Base-by-base conservation (phyloP, 257 asterid genomes). In the Ehretia macrophylla region DNA sequence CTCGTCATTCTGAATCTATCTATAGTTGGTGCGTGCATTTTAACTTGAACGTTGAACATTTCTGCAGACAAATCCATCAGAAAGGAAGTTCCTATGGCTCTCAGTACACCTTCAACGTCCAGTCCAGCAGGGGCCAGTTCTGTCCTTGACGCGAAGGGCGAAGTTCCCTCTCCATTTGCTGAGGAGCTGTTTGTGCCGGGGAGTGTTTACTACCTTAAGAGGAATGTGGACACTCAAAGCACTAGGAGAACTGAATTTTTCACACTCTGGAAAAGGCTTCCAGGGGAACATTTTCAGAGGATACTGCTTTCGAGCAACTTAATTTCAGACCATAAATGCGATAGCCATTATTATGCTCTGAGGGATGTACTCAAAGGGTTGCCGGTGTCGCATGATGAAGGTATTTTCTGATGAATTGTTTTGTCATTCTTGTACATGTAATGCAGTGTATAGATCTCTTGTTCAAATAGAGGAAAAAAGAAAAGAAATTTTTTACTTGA, bases 341-440 rank as follows among this genome's bases (percentile, higher is more conserved):
- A 88, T 38, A 77, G 83, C 73, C 97, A 88, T 71, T 73, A 77
- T 42, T 85, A 84, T 64, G 99, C 97, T 55, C 71, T 93, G 32
- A 80, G 97, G 57, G 96, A 93, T 74, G 95, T 88, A 19, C 82
- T 92, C 37, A 92, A 92, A 84, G 97, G 97, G 50, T 65, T 91
- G 79, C 96, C 94, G 23, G 57, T 62, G 42, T 62, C 87, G 38
- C 49, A 10, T 14, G 78, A 79, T 56, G 77, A 81, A 17, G 56
- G 64, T 64, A 66, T 67, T 57, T 70, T 69, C 53, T 32, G 62
- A 65, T 68, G 61, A 60, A 68, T 42, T 42, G n/a, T n/a, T 42
- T 42, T 42, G 47, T 3, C 4, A 42, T 42, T 42, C 16, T 42
- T 42, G 16, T 1, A 42, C 47, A 42, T 42, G 47, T 42, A 10